Evolutionary conservation across 495 filamentous ascomycete species (phyloP), one percentile per base, ranked within the genome.

Genomic region (Xylaria grammica): DNA sequence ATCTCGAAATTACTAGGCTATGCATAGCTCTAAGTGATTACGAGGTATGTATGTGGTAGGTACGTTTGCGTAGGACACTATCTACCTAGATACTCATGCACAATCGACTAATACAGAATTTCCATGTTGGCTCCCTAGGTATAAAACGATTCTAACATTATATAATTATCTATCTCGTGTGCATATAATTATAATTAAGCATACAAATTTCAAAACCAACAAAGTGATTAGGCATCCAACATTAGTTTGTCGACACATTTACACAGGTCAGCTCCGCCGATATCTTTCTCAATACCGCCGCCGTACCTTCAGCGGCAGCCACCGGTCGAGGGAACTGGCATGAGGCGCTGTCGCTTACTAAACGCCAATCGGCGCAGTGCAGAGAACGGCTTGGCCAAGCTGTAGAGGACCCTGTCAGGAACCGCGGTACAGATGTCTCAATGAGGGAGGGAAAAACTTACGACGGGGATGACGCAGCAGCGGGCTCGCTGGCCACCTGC

Each of bases 391-490:
- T n/a, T 62, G 59, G 46, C 59, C 59, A 19, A 42, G 45, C 58
- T 61, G 45, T 27, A 11, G 19, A 11, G 32, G 22, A 36, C 8
- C 22, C 1, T 17, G 42, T 49, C 17, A 60, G 42, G 36, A 1
- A 19, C 3, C n/a, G 11, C 26, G 2, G 11, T 42, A 7, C 36
- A n/a, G 17, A 10, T 45, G 8, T 29, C 53, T 15, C 3, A 3
- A 5, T 19, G 11, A 13, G n/a, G 0, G 20, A n/a, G 30, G 15
- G 8, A 2, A 8, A 19, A 0, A 52, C 63, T 66, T 61, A 66
- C 64, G 4, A 66, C 20, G 8, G 64, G 64, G 24, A 66, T n/a
- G 49, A 48, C 64, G 6, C 64, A 66, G 64, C 64, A 66, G 29
- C 52, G 57, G 13, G 64, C 56, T 17, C 52, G 57, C 0, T 46